Evolutionary conservation across 495 filamentous ascomycete species (phyloP).

Genomic region (Talaromyces borbonicus): DNA sequence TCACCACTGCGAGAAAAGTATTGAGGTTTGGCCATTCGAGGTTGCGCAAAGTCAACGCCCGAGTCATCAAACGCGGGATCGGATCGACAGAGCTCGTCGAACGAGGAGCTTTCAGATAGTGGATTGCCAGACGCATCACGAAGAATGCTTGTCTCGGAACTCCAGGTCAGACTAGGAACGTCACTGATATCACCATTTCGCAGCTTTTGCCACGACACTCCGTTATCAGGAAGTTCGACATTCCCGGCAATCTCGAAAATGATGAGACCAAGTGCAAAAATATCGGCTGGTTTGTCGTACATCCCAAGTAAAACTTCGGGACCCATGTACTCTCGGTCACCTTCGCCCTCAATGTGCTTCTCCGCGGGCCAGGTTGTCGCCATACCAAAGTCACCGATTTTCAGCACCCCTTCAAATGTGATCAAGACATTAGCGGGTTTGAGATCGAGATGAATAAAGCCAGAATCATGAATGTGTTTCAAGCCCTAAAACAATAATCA

Average conservation of each 20-base stretch:
- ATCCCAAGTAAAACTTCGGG: constrained; percentile 78
- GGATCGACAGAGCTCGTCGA: constrained; percentile 42
- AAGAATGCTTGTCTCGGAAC: constrained; percentile 56
- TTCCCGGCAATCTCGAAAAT: constrained; percentile 92
- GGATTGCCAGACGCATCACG: constrained; percentile 70
- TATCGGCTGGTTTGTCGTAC: constrained; percentile 82
- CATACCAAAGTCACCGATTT: constrained; percentile 95
- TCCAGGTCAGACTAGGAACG: constrained; percentile 72
- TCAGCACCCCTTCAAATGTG: constrained; percentile 80
- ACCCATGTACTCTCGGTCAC: constrained; percentile 91
- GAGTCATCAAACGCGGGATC: constrained; percentile 39
- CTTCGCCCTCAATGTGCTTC: constrained; percentile 74
- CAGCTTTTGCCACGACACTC: constrained; percentile 76
- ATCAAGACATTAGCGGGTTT: constrained; percentile 95
- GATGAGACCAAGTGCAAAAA: constrained; percentile 89
- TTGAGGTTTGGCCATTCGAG: constrained; percentile 18
- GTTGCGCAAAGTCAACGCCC: constrained; percentile 18
- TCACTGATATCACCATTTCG: constrained; percentile 79
- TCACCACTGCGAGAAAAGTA: constrained; percentile 47
- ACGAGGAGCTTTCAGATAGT: constrained; percentile 35
- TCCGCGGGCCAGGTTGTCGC: constrained; percentile 70
- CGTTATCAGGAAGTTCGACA: constrained; percentile 83
- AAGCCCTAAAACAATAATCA: constrained; percentile 56
- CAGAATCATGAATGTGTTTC: constrained; percentile 75
- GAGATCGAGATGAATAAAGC: constrained; percentile 87